A percentile compares a stretch with the other conserved stretches of the same genome.
These are phyloP conservation scores for Thelonectria rubi DNA, from an alignment of 2,329 filamentous ascomycete species.

Conservation along the genomic window DNA sequence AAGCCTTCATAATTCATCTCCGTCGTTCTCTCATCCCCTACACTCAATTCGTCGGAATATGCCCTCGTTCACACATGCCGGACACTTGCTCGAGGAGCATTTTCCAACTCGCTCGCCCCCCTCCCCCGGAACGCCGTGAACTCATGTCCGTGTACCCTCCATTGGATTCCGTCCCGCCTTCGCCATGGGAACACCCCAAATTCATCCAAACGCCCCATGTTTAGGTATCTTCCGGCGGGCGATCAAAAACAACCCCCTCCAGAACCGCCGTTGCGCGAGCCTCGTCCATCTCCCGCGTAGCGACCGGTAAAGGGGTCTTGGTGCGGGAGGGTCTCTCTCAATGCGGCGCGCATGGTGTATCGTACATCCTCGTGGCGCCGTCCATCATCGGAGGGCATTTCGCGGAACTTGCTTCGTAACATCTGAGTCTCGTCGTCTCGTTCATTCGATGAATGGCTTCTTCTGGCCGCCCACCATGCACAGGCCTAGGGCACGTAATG, in stretches of 20 bases:
- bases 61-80: constrained; percentile 11
- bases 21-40: background rate
- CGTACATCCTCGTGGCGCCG: constrained; percentile 27
- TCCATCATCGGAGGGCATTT: constrained; percentile 24
- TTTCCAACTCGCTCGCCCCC: constrained; percentile 12
- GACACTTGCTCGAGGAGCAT: constrained; percentile 1
- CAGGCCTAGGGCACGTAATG: constrained; percentile 68
- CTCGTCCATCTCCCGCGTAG: constrained; percentile 19
- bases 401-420: constrained; percentile 28
- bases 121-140: constrained; percentile 40
- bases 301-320: constrained; percentile 17
- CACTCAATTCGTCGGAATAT: constrained; percentile 1
- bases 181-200: constrained; percentile 30
- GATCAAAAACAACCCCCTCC: background rate
- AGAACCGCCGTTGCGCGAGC: constrained; percentile 8
- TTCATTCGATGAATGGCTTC: constrained; percentile 71
- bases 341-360: constrained; percentile 28
- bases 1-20: constrained; percentile 20
- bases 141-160: constrained; percentile 35
- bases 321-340: constrained; percentile 31
- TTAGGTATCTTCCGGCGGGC: constrained; percentile 35
- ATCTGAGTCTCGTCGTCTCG: constrained; percentile 3
- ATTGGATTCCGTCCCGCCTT: constrained; percentile 29
- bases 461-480: constrained; percentile 71
- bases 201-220: constrained; percentile 36